These are phyloP conservation scores for Melanomma pulvis-pyrius DNA, from an alignment of 495 filamentous ascomycete genomes.

Conservation along the genomic window DNA sequence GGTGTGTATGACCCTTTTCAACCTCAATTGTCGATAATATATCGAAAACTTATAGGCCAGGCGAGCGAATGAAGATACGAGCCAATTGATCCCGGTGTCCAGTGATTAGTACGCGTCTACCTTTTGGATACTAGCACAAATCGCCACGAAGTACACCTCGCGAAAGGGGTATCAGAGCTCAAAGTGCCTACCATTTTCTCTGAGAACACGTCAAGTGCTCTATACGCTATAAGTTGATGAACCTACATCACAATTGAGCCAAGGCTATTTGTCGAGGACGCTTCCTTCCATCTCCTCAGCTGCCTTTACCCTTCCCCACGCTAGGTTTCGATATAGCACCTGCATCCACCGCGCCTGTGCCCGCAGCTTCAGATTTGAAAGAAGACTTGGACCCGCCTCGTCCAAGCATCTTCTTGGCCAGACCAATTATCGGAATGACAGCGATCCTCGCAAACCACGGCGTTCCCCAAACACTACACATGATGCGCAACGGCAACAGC, in stretches of 20 bases:
- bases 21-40: too few species aligned
- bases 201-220: neutral
- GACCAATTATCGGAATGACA: constrained; percentile 53
- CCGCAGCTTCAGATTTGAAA: constrained; percentile 23
- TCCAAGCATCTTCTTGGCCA: constrained; percentile 49
- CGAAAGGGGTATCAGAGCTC: neutral
- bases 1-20: too few species aligned
- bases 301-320: neutral
- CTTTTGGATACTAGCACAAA: too few species aligned
- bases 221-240: neutral
- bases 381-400: constrained; percentile 39
- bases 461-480: constrained; percentile 80
- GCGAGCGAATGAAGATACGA: too few species aligned
- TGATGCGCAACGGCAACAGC: constrained; percentile 73
- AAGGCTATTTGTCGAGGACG: neutral
- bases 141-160: too few species aligned
- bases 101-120: too few species aligned
- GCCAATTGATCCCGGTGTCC: too few species aligned
- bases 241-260: too few species aligned
- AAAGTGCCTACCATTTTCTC: neutral
- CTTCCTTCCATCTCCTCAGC: neutral
- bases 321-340: constrained; percentile 30
- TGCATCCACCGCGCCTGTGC: constrained; percentile 31
- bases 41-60: too few species aligned
- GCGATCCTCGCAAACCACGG: constrained; percentile 87